Base-by-base conservation (phyloP, 768 basidiomycete species). In the Leccinellum albellum region DNA sequence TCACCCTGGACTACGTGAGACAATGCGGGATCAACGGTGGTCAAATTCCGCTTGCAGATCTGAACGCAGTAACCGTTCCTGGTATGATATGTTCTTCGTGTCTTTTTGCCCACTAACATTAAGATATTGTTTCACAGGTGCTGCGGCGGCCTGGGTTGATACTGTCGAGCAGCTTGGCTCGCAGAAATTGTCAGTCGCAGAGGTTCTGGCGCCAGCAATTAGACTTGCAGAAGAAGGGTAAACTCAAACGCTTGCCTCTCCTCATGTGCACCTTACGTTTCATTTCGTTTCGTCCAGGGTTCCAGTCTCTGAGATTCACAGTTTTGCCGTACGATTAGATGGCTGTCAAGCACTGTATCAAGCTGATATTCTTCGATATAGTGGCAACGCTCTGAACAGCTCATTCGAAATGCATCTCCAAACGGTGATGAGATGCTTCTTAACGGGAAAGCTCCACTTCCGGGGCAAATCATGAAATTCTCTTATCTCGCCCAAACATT, bases 121-220 rank as follows among this genome's bases (percentile, higher is more conserved):
- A 14, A 31, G 72, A 66, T 23, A 67, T 75, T 26, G 33, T n/a
- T n/a, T n/a, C n/a, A 29, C 67, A 82, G 94, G 96, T 51, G 89
- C 91, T n/a, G 91, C 95, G 3, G 91, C 94, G 32, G 94, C 94
- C 15, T 98, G 96, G 95, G 78, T 91, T 17, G 97, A 98, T 70
- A 90, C 94, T 0, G 79, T 98, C 32, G 82, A 90, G 58, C 75
- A 77, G 37, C 85, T 97, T 53, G 96, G 96, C 17, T 91, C 85
- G 60, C 88, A 91, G 10, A 70, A 58, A 57, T 55, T 89, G 4
- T 76, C 74, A 1, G 61, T 87, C 47, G 82, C 81, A 3, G 91
- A 98, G 15, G 79, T 94, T 29, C 78, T 98, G 24, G 88, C 75
- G 24, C 97, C 97, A 54, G 97, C 95, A 2, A 97, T 97, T 56